A percentile compares a stretch with the other conserved stretches of the same genome.
Evolutionary conservation across 176 grass and related monocot genomes (phyloP).

Genomic region (Triticum dicoccoides): DNA sequence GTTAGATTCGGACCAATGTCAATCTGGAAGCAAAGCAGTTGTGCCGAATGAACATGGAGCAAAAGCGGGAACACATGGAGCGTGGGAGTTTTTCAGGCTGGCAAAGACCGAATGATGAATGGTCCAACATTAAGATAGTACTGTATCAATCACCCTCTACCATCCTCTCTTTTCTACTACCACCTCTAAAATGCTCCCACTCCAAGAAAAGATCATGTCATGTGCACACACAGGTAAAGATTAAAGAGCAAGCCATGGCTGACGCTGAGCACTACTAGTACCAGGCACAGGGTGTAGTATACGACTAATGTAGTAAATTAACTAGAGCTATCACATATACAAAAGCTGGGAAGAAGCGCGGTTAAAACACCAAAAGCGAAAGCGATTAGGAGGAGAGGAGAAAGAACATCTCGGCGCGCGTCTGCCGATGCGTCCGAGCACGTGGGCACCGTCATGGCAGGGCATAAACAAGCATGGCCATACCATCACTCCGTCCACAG

Average conservation of each 20-base stretch:
- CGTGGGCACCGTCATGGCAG: constrained; percentile 38
- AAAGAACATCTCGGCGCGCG: constrained; percentile 4
- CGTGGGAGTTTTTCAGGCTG: constrained; percentile 12
- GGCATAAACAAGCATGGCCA: constrained; percentile 1
- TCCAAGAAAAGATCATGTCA: constrained; percentile 28
- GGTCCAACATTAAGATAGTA: constrained; percentile 6
- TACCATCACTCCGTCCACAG: constrained; percentile 15
- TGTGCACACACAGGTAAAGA: constrained; percentile 27
- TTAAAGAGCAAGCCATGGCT: constrained; percentile 35
- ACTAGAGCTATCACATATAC: constrained; percentile 40
- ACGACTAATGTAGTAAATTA: neutral
- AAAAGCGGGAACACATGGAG: constrained; percentile 1
- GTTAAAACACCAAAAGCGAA: constrained; percentile 15
- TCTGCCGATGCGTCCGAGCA: constrained; percentile 16
- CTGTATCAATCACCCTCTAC: constrained; percentile 1
- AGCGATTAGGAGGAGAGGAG: neutral
- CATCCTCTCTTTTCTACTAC: constrained; percentile 9
- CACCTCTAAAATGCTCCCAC: neutral
- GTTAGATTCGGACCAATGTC: neutral
- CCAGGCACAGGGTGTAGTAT: constrained; percentile 25
- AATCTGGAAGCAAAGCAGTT: neutral
- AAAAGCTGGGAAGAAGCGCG: constrained; percentile 16
- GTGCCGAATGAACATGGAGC: neutral
- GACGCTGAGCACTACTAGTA: constrained; percentile 26
- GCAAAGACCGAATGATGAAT: constrained; percentile 37